Base-by-base conservation (phyloP, 2,329 filamentous ascomycete genomes). In the Penicillium sp. region DNA sequence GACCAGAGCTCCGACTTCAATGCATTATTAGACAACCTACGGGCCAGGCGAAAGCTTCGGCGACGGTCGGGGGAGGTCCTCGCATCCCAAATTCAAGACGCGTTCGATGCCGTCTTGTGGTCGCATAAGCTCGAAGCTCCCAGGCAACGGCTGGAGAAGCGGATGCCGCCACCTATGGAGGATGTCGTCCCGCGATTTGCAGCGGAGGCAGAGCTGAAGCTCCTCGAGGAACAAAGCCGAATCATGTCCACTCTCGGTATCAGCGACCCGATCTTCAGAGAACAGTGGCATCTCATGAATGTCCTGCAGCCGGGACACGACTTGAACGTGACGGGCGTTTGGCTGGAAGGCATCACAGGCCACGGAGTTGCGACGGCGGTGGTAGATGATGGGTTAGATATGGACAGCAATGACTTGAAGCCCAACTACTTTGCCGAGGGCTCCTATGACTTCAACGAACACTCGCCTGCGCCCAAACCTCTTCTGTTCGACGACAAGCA, bases 231-330 rank as follows among this genome's bases (percentile, higher is more conserved):
- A 53, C 84, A 87, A 58, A 69, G 79, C 42, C 70, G 78, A 4
- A 74, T 95, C 41, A 84, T 84, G 58, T 70, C 77, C 44, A 74
- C 77, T 2, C 77, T 98, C n/a, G 76, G 78, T 12, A 97, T 98
- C 56, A 70, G 76, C 28, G 93, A 98, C 64, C 93, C 93, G 15
- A 95, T 95, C 45, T 98, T 97, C 72, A 78, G 81, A 37, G 87
- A 95, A 49, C 93, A 98, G 72, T 98, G 93, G 93, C 93, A 98
- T 78, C 75, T 98, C 41, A 85, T 87, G 75, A 98, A 98, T 67
- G 78, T 87, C 0, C 67, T 87, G 5, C 83, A 95, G 60, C 67
- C 83, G 0, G 92, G 91, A 5, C 88, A 97, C 71, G 93, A 98
- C 67, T 81, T 98, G 64, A 98, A 98, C 63, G 90, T 97, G n/a